phyloP scores from a whole-genome alignment of 768 basidiomycete species.

The Agrocybe praecox region DNA sequence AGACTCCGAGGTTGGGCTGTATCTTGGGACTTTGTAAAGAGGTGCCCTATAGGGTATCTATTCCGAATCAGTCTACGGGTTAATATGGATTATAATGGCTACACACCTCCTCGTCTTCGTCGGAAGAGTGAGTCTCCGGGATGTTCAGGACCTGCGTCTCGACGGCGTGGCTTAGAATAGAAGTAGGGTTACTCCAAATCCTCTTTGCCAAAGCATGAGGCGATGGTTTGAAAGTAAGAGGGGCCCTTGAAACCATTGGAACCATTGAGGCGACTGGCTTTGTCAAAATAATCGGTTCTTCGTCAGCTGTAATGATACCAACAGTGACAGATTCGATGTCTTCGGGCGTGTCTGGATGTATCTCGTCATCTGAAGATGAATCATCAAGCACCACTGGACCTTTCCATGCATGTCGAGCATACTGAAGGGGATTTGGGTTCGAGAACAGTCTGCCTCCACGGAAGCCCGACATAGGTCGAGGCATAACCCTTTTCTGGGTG shows the following conservation, averaged over 20 bases:
- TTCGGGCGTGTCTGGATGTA: slow-evolving; percentile 60
- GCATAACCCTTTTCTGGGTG: slow-evolving; percentile 36
- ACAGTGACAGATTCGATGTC: slow-evolving; percentile 48
- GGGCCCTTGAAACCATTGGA: slow-evolving; percentile 32
- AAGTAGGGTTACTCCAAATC: slow-evolving; percentile 44
- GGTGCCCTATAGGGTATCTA: not conserved
- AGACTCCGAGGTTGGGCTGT: slow-evolving; percentile 19
- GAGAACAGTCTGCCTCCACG: slow-evolving; percentile 51
- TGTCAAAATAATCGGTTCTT: slow-evolving; percentile 17
- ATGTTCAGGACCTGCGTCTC: not conserved
- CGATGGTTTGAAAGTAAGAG: slow-evolving; percentile 60
- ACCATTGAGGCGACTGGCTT: slow-evolving; percentile 21
- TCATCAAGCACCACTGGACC: slow-evolving; percentile 45
- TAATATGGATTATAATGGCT: not conserved
- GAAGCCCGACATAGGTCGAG: slow-evolving; percentile 41
- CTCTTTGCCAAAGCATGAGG: slow-evolving; percentile 66
- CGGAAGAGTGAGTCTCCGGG: slow-evolving; percentile 5
- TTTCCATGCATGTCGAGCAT: slow-evolving; percentile 60
- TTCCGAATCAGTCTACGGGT: not conserved
- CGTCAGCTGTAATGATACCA: slow-evolving; percentile 25
- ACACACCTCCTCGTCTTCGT: slow-evolving; percentile 24
- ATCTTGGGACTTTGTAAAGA: not conserved
- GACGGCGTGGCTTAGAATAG: not conserved
- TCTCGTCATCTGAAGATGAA: slow-evolving; percentile 50
- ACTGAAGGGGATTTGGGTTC: slow-evolving; percentile 63